Evolutionary conservation across 441 rosid species (phyloP).

Genomic region (Populus hybrid): DNA sequence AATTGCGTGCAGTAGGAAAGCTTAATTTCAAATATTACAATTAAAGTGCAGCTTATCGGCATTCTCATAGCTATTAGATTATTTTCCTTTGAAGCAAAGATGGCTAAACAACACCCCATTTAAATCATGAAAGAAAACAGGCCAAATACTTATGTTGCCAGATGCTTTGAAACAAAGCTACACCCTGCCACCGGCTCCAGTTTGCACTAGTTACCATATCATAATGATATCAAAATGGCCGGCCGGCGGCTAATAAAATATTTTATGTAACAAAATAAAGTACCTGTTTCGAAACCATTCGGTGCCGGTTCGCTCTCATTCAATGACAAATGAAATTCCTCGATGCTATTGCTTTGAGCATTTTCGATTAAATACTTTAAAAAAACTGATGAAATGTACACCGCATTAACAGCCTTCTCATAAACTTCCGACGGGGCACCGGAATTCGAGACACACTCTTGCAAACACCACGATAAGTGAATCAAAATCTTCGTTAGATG

Average conservation of each 20-base stretch:
- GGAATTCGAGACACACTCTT: slow-evolving; percentile 54
- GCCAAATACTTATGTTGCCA: neutral
- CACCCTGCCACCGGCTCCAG: neutral
- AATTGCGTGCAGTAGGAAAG: neutral
- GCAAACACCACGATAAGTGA: slow-evolving; percentile 78
- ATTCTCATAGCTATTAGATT: too few relatives aligned
- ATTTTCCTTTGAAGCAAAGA: neutral
- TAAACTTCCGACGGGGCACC: slow-evolving; percentile 39
- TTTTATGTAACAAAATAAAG: neutral
- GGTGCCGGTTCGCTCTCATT: slow-evolving; percentile 67
- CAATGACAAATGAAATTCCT: slow-evolving; percentile 58
- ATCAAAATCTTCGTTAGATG: slow-evolving; percentile 87
- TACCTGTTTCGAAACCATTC: slow-evolving; percentile 56
- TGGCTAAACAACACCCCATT: neutral
- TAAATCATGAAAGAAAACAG: neutral
- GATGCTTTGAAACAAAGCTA: neutral
- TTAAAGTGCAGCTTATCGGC: neutral
- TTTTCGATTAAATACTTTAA: slow-evolving; percentile 76
- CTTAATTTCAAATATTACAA: neutral
- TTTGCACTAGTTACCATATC: slow-evolving; percentile 8
- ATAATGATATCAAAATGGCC: neutral
- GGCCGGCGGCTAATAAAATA: neutral
- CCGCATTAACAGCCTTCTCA: slow-evolving; percentile 71
- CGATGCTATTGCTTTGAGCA: slow-evolving; percentile 37
- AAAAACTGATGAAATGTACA: slow-evolving; percentile 78